Base-by-base conservation (phyloP, 2,329 filamentous ascomycete species). In the Reticulascus tulasneorum region DNA sequence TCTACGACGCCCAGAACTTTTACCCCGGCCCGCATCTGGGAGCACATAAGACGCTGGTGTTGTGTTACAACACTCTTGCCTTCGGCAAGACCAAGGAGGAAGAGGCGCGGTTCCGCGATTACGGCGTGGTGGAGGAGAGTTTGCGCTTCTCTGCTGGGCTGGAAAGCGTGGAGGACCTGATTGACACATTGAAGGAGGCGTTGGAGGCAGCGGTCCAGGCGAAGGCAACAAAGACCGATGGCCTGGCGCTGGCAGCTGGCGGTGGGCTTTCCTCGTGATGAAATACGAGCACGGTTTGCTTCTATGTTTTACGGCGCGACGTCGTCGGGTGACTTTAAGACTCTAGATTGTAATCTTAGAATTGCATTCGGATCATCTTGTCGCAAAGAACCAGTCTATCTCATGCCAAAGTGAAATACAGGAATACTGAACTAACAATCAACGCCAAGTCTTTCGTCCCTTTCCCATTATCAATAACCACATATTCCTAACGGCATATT, bases 11-110 rank as follows among this genome's bases (percentile, higher is more conserved):
- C 19, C 50, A 71, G 6, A 58, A 66, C 11, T 62, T 75, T 38
- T 69, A 73, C 46, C 60, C 67, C 2, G 71, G 71, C 0, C 73
- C 74, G 2, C 72, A 77, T 45, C 56, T 79, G 0, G 75, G 72
- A 1, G 74, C 71, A 0, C 71, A 72, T 44, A 55, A 66, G 34
- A 76, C 71, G 9, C 54, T 79, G 3, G 62, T 63, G 20, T 42
- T 74, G 22, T 59, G 69, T 0, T 76, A 73, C 46, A 69, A 65
- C 38, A 59, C 64, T 42, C 47, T 63, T n/a, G 51, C 65, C 4
- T 72, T 64, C 44, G 58, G 60, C 4, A 64, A 59, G 35, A 58
- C 60, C 18, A 45, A 55, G 6, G 56, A 63, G 9, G 56, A 63
- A 33, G 55, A 51, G 4, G 56, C 49, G 20, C 56, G 59, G n/a